Evolutionary conservation across 176 grass and related monocot genomes (phyloP).

Genomic region (Zoysia japonica): DNA sequence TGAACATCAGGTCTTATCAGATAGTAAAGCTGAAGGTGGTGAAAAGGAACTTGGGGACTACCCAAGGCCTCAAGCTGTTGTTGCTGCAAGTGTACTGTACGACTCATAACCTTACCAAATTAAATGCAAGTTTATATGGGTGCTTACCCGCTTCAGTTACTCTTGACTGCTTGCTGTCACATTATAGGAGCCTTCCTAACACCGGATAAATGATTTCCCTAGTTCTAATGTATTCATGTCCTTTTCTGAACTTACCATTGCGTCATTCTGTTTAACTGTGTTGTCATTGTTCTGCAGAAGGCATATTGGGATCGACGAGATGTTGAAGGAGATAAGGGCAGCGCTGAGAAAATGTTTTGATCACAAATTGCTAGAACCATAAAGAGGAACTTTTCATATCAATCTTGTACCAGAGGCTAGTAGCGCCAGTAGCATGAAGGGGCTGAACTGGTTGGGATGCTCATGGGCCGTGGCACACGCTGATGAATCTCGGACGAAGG

Average conservation of each 20-base stretch:
- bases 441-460: not conserved
- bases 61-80: conserved; percentile 80
- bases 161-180: not conserved
- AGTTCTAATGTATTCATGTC: not conserved
- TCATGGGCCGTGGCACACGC: not conserved
- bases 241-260: not conserved
- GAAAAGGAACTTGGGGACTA: conserved; percentile 83
- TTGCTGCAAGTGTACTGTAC: conserved; percentile 78
- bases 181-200: not conserved
- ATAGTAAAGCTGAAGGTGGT: conserved; percentile 40
- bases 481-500: not conserved
- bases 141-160: not conserved
- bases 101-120: conserved; percentile 18
- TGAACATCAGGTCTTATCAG: conserved; percentile 10
- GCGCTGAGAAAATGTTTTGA: conserved; percentile 75
- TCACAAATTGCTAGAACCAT: conserved; percentile 43
- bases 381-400: conserved; percentile 6
- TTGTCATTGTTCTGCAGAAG: conserved; percentile 44
- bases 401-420: conserved; percentile 10
- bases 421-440: not conserved
- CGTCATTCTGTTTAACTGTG: not conserved
- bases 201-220: not conserved
- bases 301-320: conserved; percentile 76
- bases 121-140: not conserved
- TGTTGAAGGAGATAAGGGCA: conserved; percentile 80